Conservation (phyloP, 495 filamentous ascomycete species). For the Melanomma pulvis-pyrius region DNA sequence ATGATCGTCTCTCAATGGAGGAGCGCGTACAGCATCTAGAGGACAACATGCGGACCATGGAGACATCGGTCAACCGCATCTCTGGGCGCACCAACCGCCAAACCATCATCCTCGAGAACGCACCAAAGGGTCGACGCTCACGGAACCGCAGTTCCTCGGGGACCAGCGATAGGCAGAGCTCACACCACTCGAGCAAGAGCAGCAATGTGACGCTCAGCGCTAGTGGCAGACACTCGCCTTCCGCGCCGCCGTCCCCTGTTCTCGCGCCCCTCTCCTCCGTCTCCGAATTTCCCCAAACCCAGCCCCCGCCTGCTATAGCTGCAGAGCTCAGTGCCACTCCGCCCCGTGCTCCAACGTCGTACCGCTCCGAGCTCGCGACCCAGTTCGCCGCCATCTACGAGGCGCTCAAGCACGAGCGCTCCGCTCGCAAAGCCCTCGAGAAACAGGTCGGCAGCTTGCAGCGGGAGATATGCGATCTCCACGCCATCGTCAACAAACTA, state of each 20-base stretch:
- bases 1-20: conserved; percentile 24
- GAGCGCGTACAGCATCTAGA: conserved; percentile 34
- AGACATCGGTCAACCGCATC: conserved; percentile 27
- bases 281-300: conserved; percentile 5
- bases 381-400: conserved; percentile 18
- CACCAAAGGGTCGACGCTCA: conserved; percentile 34
- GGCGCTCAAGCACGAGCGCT: conserved; percentile 28
- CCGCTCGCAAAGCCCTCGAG: conserved; percentile 34
- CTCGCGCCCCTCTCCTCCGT: conserved; percentile 27
- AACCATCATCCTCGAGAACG: conserved; percentile 40
- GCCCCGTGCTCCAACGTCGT: not conserved
- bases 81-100: conserved; percentile 37
- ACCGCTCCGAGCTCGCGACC: conserved; percentile 8
- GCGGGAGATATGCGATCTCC: conserved; percentile 26
- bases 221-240: conserved; percentile 1
- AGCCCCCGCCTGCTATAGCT: not conserved
- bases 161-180: conserved; percentile 27
- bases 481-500: conserved; percentile 26
- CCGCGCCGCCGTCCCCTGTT: conserved; percentile 14
- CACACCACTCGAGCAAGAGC: conserved; percentile 22
- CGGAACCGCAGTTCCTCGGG: conserved; percentile 27
- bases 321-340: not conserved
- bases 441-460: conserved; percentile 26
- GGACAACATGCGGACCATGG: conserved; percentile 21
- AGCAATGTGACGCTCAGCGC: conserved; percentile 24